These are phyloP conservation scores for Parathielavia appendiculata DNA, from an alignment of 495 filamentous ascomycete genomes.

Conservation along the genomic window DNA sequence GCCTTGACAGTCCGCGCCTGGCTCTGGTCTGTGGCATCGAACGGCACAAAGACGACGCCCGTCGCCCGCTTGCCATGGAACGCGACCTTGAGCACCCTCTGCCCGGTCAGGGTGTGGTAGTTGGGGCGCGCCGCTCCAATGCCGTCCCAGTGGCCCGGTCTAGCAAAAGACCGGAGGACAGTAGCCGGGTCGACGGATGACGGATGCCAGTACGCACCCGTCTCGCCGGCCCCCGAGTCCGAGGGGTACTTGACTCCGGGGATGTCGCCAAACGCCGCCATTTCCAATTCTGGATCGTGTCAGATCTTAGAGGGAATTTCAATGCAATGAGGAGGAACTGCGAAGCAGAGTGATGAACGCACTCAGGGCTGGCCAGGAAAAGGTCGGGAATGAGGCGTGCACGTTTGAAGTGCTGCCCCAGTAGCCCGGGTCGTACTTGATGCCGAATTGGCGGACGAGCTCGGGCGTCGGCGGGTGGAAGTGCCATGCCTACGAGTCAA, in stretches of 20 bases:
- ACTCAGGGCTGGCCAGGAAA: slow-evolving; percentile 33
- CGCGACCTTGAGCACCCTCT: slow-evolving; percentile 33
- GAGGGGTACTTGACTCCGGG: slow-evolving; percentile 35
- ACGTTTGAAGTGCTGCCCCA: slow-evolving; percentile 38
- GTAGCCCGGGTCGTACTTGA: slow-evolving; percentile 34
- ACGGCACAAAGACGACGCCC: slow-evolving; percentile 29
- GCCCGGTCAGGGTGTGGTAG: slow-evolving; percentile 35
- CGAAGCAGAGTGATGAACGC: background rate
- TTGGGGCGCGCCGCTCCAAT: slow-evolving; percentile 29
- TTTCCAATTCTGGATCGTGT: slow-evolving; percentile 21
- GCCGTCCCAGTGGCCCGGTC: slow-evolving; percentile 37
- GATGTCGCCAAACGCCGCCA: slow-evolving; percentile 36
- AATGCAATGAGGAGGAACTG: slow-evolving; percentile 7
- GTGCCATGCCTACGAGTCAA: slow-evolving; percentile 29
- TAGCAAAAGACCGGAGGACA: slow-evolving; percentile 35
- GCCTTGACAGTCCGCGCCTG: slow-evolving; percentile 33
- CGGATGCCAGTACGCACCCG: slow-evolving; percentile 39
- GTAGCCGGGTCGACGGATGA: slow-evolving; percentile 35
- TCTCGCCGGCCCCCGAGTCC: slow-evolving; percentile 35
- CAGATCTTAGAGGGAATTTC: background rate
- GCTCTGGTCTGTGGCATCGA: slow-evolving; percentile 1
- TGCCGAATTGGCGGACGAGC: slow-evolving; percentile 27
- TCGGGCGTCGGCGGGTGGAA: slow-evolving; percentile 32
- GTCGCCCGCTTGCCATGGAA: slow-evolving; percentile 32
- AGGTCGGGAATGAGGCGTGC: slow-evolving; percentile 35